Evolutionary conservation across 2,329 filamentous ascomycete genomes (phyloP).

Genomic region (Nannizziopsis arthrosporioides): DNA sequence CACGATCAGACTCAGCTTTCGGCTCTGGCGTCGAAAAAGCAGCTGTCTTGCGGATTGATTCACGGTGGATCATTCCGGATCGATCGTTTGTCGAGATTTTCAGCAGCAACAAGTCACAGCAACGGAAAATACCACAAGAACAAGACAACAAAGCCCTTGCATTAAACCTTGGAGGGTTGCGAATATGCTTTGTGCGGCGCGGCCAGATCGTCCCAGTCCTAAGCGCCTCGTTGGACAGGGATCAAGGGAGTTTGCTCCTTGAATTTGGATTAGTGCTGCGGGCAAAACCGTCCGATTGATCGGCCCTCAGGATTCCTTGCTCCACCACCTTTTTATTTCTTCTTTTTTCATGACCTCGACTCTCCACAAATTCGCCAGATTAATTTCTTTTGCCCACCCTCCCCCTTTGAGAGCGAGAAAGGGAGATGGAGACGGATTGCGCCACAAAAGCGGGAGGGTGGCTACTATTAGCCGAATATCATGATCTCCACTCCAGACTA

Average conservation of each 20-base stretch:
- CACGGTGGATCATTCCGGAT: constrained; percentile 3
- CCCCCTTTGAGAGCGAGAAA: too few species aligned
- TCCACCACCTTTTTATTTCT: neutral
- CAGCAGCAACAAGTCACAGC: too few species aligned
- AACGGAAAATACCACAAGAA: too few species aligned
- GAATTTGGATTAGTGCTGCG: constrained; percentile 3
- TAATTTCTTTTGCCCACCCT: too few species aligned
- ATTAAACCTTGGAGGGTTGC: constrained; percentile 1
- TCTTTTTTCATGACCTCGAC: too few species aligned
- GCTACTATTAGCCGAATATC: too few species aligned
- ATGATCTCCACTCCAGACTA: too few species aligned
- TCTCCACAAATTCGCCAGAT: too few species aligned
- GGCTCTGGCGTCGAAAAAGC: neutral
- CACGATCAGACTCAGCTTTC: constrained; percentile 4
- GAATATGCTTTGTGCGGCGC: constrained; percentile 11
- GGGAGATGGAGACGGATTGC: too few species aligned
- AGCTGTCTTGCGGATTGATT: neutral
- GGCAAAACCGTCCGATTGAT: constrained; percentile 7
- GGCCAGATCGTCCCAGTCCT: constrained; percentile 11
- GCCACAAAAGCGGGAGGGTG: too few species aligned
- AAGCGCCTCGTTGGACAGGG: constrained; percentile 10
- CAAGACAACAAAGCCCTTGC: constrained; percentile 9
- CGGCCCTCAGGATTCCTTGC: constrained; percentile 3
- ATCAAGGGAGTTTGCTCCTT: neutral
- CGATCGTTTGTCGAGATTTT: neutral